Conservation (phyloP, 2,329 filamentous ascomycete species). For the Nemania sp. region DNA sequence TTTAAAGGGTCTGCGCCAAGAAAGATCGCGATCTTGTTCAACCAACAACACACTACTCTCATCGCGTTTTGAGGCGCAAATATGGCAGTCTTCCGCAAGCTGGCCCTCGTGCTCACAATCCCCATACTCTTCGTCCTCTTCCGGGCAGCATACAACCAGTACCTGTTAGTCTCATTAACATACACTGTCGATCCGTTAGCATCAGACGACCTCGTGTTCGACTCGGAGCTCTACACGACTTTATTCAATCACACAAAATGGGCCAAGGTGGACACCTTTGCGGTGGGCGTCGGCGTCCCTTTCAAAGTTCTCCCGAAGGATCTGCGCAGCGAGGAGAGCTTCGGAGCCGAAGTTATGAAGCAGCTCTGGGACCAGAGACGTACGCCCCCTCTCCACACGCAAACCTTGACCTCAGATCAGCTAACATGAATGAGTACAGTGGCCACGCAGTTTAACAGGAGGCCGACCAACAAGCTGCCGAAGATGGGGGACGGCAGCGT, state of each 20-base stretch:
- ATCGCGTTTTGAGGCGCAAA: constrained; percentile 8
- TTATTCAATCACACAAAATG: constrained; percentile 27
- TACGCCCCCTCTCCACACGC: constrained; percentile 1
- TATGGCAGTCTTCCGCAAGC: constrained; percentile 27
- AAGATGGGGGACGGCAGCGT: constrained; percentile 25
- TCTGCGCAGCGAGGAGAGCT: constrained; percentile 18
- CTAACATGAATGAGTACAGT: constrained; percentile 19
- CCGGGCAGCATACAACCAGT: constrained; percentile 24
- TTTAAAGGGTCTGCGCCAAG: neutral
- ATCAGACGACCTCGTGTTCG: constrained; percentile 25
- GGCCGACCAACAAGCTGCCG: constrained; percentile 13
- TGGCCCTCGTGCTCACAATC: constrained; percentile 20
- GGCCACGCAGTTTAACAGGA: constrained; percentile 22
- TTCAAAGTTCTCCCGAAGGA: constrained; percentile 11
- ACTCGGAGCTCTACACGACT: constrained; percentile 26
- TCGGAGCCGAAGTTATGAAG: constrained; percentile 28
- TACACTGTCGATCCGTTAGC: constrained; percentile 28
- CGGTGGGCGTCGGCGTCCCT: constrained; percentile 24
- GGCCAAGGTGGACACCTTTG: constrained; percentile 27
- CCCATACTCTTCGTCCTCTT: constrained; percentile 19
- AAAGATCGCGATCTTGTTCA: neutral
- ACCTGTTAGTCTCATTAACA: constrained; percentile 23
- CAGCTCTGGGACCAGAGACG: constrained; percentile 30
- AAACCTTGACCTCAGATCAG: neutral
- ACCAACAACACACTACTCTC: neutral